Percentiles rank a stretch among this genome's conserved stretches.
Conservation (phyloP, 192 early-diverging fungal genomes). For the Backusella macrospora region DNA sequence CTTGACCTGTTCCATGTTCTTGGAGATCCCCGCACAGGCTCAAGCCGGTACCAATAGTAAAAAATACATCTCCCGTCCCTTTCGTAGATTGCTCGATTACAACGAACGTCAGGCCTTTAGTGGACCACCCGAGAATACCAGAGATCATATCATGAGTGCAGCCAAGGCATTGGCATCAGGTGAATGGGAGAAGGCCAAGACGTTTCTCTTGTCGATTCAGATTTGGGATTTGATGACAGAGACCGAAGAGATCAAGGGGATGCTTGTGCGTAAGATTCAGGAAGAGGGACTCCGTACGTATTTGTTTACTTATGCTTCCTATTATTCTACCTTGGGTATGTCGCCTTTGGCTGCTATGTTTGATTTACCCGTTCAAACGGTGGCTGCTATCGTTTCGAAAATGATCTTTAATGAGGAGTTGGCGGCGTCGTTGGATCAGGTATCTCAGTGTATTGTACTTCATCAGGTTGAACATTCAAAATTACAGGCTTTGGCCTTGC, state of each 20-base stretch:
- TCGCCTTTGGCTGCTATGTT: conserved; percentile 88
- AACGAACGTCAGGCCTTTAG: conserved; percentile 95
- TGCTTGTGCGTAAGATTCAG: conserved; percentile 89
- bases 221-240: conserved; percentile 94
- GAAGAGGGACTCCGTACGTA: conserved; percentile 96
- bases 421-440: conserved; percentile 84
- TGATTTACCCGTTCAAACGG: conserved; percentile 62
- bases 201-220: conserved; percentile 87
- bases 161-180: conserved; percentile 90
- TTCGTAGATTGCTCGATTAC: conserved; percentile 91
- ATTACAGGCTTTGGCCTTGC: conserved; percentile 83
- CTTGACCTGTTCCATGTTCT: conserved; percentile 91
- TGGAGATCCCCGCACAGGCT: conserved; percentile 97
- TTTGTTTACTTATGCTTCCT: conserved; percentile 86
- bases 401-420: conserved; percentile 95
- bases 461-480: conserved; percentile 72
- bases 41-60: conserved; percentile 62
- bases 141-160: conserved; percentile 98
- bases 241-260: conserved; percentile 80
- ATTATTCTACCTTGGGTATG: conserved; percentile 87
- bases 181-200: conserved; percentile 88
- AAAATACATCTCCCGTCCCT: conserved; percentile 85
- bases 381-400: conserved; percentile 81
- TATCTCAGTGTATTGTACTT: conserved; percentile 76
- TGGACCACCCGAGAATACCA: conserved; percentile 96